Percentiles rank a stretch among this genome's conserved stretches.
These are phyloP conservation scores for Debaryomyces robertsiae DNA, from an alignment of 1,139 yeast genomes.

Conservation along the genomic window DNA sequence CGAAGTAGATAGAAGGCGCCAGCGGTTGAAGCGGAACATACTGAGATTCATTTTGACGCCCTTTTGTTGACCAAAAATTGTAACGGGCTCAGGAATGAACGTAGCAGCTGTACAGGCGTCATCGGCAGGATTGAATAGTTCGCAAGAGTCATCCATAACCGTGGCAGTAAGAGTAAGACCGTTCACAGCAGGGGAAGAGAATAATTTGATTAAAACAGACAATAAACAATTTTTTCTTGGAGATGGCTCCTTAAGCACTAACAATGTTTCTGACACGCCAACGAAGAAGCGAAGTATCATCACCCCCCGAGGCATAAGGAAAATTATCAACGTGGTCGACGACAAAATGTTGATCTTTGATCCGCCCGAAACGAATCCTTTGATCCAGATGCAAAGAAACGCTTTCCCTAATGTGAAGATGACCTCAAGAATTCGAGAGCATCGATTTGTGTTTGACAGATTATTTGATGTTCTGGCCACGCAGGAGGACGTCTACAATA, in stretches of 20 bases:
- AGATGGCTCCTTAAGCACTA: slow-evolving; percentile 52
- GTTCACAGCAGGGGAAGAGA: slow-evolving; percentile 61
- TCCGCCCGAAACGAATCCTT: slow-evolving; percentile 77
- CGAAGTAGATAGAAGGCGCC: background rate
- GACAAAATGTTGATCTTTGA: slow-evolving; percentile 88
- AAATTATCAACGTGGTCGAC: slow-evolving; percentile 80
- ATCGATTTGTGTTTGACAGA: slow-evolving; percentile 79
- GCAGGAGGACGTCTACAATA: slow-evolving; percentile 67
- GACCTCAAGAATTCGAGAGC: slow-evolving; percentile 65
- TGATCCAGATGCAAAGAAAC: slow-evolving; percentile 59
- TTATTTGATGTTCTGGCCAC: slow-evolving; percentile 66
- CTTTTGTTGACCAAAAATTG: slow-evolving; percentile 4
- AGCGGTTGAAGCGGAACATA: background rate
- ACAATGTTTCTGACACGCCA: slow-evolving; percentile 15
- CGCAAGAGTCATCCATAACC: slow-evolving; percentile 67
- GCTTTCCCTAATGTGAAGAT: slow-evolving; percentile 48
- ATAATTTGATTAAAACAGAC: slow-evolving; percentile 42
- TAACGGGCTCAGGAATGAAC: slow-evolving; percentile 6
- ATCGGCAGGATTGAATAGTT: slow-evolving; percentile 6
- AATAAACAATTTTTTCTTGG: slow-evolving; percentile 51
- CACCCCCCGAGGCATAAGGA: slow-evolving; percentile 60
- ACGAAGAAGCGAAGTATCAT: slow-evolving; percentile 16
- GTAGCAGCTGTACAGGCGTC: slow-evolving; percentile 4
- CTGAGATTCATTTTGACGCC: slow-evolving; percentile 2
- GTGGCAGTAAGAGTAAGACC: slow-evolving; percentile 89